Base-by-base conservation (phyloP, 2,329 filamentous ascomycete genomes). In the Cladophialophora carrionii region DNA sequence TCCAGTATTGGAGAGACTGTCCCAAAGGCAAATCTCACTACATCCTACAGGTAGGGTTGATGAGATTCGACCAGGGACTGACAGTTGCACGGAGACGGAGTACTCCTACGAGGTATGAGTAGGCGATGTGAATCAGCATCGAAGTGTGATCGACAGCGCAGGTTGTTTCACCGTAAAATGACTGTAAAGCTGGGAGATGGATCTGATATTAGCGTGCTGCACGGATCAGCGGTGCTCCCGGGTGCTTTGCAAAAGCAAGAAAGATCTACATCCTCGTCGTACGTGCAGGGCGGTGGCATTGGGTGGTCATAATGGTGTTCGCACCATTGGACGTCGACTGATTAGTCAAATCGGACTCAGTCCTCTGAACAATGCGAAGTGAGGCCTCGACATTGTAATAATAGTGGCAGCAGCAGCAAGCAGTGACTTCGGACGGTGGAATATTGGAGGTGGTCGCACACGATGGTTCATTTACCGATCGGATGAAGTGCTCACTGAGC, bases 221-320 rank as follows among this genome's bases (percentile, higher is more conserved):
- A 34, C 37, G 20, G 56, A 58, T 58, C 56, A 41, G 29, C 56
- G 24, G 12, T 24, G 56, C 41, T 26, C 14, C 37, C 8, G 17
- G 6, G 37, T 48, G 46, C 12, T 51, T 51, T 20, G 22, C 37
- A 8, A 43, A 43, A n/a, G 17, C 37, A 43, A 43, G 37, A 43
- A 43, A n/a, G 17, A 43, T 43, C 5, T n/a, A 2, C 17, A 1
- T 7, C 34, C 34, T n/a, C n/a, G n/a, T 43, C 14, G 34, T 7
- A 43, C 17, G 2, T 43, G 14, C 14, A 43, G 17, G 26, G 26
- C 2, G 37, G 37, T 17, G 37, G 1, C n/a, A 17, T 2, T 43
- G 17, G 37, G 37, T 43, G 37, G 6, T 6, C 6, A 6, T n/a
- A n/a, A n/a, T n/a, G 26, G 26, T 29, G 6, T 6, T 29, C 26